These are phyloP conservation scores for Yarrowia deformans DNA, from an alignment of 805 yeast genomes.

Conservation along the genomic window DNA sequence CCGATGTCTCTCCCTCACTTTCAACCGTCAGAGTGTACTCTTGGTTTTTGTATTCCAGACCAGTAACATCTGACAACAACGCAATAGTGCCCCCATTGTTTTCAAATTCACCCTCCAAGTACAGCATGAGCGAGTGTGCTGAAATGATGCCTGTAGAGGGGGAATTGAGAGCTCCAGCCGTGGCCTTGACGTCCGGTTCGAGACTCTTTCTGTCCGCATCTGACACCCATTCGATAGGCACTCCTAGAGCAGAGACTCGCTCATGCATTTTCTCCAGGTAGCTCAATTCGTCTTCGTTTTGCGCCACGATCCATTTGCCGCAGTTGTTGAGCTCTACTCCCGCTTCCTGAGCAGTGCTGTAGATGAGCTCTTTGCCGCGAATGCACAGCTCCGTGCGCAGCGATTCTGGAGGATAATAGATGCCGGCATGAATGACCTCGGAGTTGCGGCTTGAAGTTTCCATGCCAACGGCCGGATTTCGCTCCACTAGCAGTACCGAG, in stretches of 20 bases:
- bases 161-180: slow-evolving; percentile 67
- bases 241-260: slow-evolving; percentile 60
- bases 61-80: slow-evolving; percentile 64
- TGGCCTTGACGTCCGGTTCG: slow-evolving; percentile 75
- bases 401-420: slow-evolving; percentile 75
- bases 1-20: slow-evolving; percentile 43
- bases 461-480: slow-evolving; percentile 68
- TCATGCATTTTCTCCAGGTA: slow-evolving; percentile 62
- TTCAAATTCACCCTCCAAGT: slow-evolving; percentile 62
- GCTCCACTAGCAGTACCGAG: slow-evolving; percentile 71
- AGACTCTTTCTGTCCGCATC: slow-evolving; percentile 54
- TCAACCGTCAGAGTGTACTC: slow-evolving; percentile 43
- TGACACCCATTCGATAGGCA: slow-evolving; percentile 66
- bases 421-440: slow-evolving; percentile 91
- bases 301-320: slow-evolving; percentile 88
- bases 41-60: slow-evolving; percentile 45
- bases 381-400: slow-evolving; percentile 76
- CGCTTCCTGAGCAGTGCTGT: slow-evolving; percentile 50
- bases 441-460: slow-evolving; percentile 91
- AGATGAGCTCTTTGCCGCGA: slow-evolving; percentile 74
- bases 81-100: slow-evolving; percentile 69
- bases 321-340: slow-evolving; percentile 68
- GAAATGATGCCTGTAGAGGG: slow-evolving; percentile 87
- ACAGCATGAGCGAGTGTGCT: slow-evolving; percentile 77
- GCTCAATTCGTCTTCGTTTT: slow-evolving; percentile 66